Evolutionary conservation across 306 rosid genomes (phyloP).

Genomic region (Quercus wislizeni): DNA sequence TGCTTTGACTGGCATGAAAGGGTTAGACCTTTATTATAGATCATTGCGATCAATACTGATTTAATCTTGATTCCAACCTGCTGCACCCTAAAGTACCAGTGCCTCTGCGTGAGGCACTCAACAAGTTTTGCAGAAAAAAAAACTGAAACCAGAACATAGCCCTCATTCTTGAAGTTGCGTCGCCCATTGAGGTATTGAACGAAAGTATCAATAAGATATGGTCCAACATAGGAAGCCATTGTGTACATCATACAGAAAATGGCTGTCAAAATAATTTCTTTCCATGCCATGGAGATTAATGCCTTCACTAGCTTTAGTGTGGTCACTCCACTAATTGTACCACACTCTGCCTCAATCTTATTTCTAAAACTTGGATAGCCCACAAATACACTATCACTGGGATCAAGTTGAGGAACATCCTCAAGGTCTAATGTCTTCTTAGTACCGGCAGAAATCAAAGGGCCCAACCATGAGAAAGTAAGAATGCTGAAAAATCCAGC

Average conservation of each 20-base stretch:
- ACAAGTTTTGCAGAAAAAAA: constrained; percentile 48
- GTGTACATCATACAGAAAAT: constrained; percentile 19
- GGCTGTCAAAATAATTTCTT: constrained; percentile 34
- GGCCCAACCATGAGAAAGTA: constrained; percentile 73
- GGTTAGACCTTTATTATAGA: constrained; percentile 47
- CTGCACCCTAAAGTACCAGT: constrained; percentile 40
- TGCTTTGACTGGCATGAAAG: constrained; percentile 52
- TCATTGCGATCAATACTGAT: constrained; percentile 32
- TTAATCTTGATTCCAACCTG: constrained; percentile 35
- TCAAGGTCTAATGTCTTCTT: constrained; percentile 65
- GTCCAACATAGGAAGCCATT: constrained; percentile 48
- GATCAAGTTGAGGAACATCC: constrained; percentile 68
- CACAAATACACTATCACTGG: constrained; percentile 47
- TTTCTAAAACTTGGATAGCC: constrained; percentile 38
- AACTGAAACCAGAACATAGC: constrained; percentile 39
- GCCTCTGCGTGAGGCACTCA: constrained; percentile 45
- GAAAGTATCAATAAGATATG: constrained; percentile 44
- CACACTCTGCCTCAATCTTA: constrained; percentile 34
- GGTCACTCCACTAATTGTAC: constrained; percentile 23
- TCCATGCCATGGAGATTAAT: constrained; percentile 37
- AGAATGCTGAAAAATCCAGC: constrained; percentile 69
- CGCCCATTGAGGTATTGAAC: constrained; percentile 50
- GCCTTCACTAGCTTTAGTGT: constrained; percentile 34
- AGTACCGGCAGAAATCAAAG: constrained; percentile 53
- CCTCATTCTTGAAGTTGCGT: constrained; percentile 31